Base-by-base conservation (phyloP, 2,329 filamentous ascomycete species). In the Pestalotiopsis sp. region DNA sequence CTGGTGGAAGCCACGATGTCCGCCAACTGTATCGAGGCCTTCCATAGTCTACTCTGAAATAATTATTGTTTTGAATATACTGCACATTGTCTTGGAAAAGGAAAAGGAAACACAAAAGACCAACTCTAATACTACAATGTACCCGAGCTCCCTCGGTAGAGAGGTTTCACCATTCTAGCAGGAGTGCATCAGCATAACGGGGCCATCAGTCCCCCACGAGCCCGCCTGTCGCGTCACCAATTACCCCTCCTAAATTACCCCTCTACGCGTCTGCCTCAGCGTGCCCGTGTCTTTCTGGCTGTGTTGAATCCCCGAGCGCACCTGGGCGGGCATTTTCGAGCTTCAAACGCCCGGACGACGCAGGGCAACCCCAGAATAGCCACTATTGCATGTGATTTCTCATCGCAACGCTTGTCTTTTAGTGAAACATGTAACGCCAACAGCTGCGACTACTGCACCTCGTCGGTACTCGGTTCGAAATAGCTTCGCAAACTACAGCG, bases 191-290 rank as follows among this genome's bases (percentile, higher is more conserved):
- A 61, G 22, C 10, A 38, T 61, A 61, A 35, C 26, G 58, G 35
- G 58, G 58, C 35, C 26, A 40, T 61, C 30, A 39, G 11, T 58
- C 20, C 24, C 20, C 20, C 9, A 52, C 44, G 7, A 67, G 65
- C 40, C 64, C 48, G 66, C 65, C 69, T 69, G 65, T 70, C 70
- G 69, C 68, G 69, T 62, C 63, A 59, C n/a, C 48, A 56, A 39
- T 58, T 52, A 63, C 55, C 24, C 48, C 40, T 66, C 55, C 58
- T 64, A 62, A 35, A 11, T 58, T 72, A 67, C 73, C 73, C 72
- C 73, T 73, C 73, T 70, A 73, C 73, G 73, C 73, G 73, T 72
- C 69, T 63, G 52, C 64, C 22, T 66, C 26, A 26, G 10, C 26
- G 39, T 9, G 14, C 57, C 20, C 24, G 11, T 38, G 10, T 9